Evolutionary conservation across 345 rosid species (phyloP).

Genomic region (Hirschfeldia incana): DNA sequence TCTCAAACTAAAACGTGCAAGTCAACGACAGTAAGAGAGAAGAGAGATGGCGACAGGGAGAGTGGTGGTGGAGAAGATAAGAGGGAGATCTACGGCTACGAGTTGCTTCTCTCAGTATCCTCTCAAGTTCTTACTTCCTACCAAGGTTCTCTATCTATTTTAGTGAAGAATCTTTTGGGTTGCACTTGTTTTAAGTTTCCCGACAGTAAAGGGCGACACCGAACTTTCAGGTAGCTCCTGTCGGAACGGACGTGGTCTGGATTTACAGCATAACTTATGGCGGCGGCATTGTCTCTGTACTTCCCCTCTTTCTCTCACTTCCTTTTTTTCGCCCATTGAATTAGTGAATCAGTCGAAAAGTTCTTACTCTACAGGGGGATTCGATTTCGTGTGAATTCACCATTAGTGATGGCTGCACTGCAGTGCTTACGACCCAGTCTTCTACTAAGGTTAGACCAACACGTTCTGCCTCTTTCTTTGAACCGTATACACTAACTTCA

Average conservation of each 20-base stretch:
- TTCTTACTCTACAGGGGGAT: conserved; percentile 42
- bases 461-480: not conserved
- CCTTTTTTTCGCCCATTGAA: not conserved
- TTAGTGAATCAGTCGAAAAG: not conserved
- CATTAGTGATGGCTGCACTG: conserved; percentile 69
- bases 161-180: not conserved
- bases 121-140: conserved; percentile 82
- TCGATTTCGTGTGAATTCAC: conserved; percentile 63
- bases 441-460: conserved; percentile 68
- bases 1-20: not conserved
- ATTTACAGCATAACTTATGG: conserved; percentile 87
- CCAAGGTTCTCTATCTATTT: conserved; percentile 47
- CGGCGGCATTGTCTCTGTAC: conserved; percentile 88
- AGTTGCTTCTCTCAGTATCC: conserved; percentile 85
- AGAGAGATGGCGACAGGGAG: conserved; percentile 56
- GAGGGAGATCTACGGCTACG: conserved; percentile 72
- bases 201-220: conserved; percentile 5
- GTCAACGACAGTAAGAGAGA: not conserved
- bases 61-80: conserved; percentile 63
- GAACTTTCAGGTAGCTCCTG: conserved; percentile 69
- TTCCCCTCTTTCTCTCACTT: conserved; percentile 13
- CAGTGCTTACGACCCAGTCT: conserved; percentile 83
- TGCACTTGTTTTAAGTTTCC: not conserved
- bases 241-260: conserved; percentile 76
- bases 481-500: not conserved